Evolutionary conservation across 208 protist genomes (phyloP), one percentile per base, ranked within the genome.

Genomic region (Trypanosoma grayi): DNA sequence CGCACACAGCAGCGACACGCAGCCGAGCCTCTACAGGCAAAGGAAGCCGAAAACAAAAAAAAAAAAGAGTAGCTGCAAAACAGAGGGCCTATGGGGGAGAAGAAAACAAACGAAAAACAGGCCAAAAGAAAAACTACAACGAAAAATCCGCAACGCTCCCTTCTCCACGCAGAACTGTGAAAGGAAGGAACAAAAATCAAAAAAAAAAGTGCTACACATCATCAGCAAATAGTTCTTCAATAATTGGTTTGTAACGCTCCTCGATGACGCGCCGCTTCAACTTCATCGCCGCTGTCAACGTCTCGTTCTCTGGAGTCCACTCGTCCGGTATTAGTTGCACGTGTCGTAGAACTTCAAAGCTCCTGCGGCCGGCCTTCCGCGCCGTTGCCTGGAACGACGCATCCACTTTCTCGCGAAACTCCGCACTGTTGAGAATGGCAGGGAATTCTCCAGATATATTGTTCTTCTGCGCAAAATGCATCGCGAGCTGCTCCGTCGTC

Each of bases 241-340:
- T 95, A 1, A 73, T 33, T 7, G 81, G 63, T 41, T 70, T 75
- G 63, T 93, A 93, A 3, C 65, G 61, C 48, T 85, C 75, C 9
- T 86, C 77, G 41, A 95, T 77, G 3, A 65, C 64, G 28, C 75
- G 72, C 39, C 89, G 74, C 50, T 83, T 83, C 24, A 95, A 72
- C 64, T 95, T 95, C 79, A 88, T 76, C 1, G 89, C 82, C 0
- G 89, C 83, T 3, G 89, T 95, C 36, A 95, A 67, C 28, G 85
- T 61, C 24, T 75, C 80, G 60, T 93, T 95, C 58, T 89, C 82
- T 3, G 81, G 70, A 6, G 89, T 93, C 89, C 89, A 95, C 60
- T 92, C 83, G 16, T 93, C 85, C 14, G 60, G 57, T 44, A 92
- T 43, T 31, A 92, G 34, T 28, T 66, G 70, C 28, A 87, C 64